These are phyloP conservation scores for Senna tora DNA, from an alignment of 306 rosid genomes.

Conservation along the genomic window DNA sequence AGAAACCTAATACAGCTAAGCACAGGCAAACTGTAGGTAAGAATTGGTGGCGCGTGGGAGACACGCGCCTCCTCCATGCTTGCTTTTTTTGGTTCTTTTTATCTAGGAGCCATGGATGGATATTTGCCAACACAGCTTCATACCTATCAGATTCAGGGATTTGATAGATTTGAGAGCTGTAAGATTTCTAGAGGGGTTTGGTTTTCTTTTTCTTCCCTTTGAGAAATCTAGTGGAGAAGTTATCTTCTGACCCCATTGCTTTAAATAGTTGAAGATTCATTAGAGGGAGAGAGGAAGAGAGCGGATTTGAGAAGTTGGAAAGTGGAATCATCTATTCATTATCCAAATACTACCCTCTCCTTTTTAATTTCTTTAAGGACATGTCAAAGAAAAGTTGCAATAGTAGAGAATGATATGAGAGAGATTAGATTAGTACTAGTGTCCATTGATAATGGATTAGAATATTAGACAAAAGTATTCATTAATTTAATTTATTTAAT, in stretches of 20 bases:
- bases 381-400: slow-evolving; percentile 39
- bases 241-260: slow-evolving; percentile 41
- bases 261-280: slow-evolving; percentile 50
- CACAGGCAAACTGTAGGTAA: slow-evolving; percentile 47
- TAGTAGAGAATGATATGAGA: slow-evolving; percentile 25
- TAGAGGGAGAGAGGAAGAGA: background rate
- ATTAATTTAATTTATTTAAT: slow-evolving; percentile 17
- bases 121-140: slow-evolving; percentile 47
- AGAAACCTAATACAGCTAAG: slow-evolving; percentile 42
- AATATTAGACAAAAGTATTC: background rate
- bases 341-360: slow-evolving; percentile 35
- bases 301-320: background rate
- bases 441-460: slow-evolving; percentile 5
- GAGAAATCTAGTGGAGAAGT: slow-evolving; percentile 52
- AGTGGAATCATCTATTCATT: slow-evolving; percentile 46
- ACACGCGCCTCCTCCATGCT: slow-evolving; percentile 44
- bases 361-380: slow-evolving; percentile 33
- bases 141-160: slow-evolving; percentile 41
- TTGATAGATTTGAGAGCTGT: slow-evolving; percentile 36
- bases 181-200: slow-evolving; percentile 33
- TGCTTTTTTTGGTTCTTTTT: background rate
- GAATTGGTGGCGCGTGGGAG: slow-evolving; percentile 47
- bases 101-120: slow-evolving; percentile 43
- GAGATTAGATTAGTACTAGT: slow-evolving; percentile 10
- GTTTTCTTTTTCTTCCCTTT: no score